Base-by-base conservation (phyloP, 352 stramenopile species). In the Phytophthora pseudosyringae region DNA sequence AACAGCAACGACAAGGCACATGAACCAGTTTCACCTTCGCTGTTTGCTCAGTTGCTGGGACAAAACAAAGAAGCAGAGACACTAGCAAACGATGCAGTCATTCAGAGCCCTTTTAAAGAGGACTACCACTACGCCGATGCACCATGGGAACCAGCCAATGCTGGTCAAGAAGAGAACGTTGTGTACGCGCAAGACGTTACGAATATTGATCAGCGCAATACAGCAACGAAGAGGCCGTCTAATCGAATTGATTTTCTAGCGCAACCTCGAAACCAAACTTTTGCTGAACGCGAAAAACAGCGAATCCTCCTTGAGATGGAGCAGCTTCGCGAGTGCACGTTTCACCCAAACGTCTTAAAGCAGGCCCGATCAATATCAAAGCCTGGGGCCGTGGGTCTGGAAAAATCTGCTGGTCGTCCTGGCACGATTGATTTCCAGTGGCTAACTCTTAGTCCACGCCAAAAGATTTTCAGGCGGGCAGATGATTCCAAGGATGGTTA, bases 281-380 rank as follows among this genome's bases (percentile, higher is more conserved):
- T 91, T 47, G 80, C 72, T 1, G 79, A 88, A 29, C 76, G 76
- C 9, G 83, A 94, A 39, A 93, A 88, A 49, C 66, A 80, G 9
- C 79, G 86, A 10, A 51, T 94, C 3, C 15, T 76, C 4, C 56
- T 69, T 13, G 83, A 94, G 52, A 81, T 90, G 58, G 76, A 87
- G 29, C 64, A 62, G 11, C 64, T 94, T 25, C 75, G 65, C 11
- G 80, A 92, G 50, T 93, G 83, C 47, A 92, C 83, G 5, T 94
- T 93, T 57, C 78, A 64, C 26, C 86, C 86, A 11, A 82, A 85
- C 33, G 58, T 73, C 4, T 48, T 50, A 29, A 81, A 80, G 29
- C 64, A 49, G 43, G 26, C 66, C 39, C 47, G 33, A 40, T 58
- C 60, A 33, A 50, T 53, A 38, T 10, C 53, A 29, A 64, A 53